Evolutionary conservation across 1,284 basidiomycete genomes (phyloP).

Genomic region (Taiwanofungus camphoratus): DNA sequence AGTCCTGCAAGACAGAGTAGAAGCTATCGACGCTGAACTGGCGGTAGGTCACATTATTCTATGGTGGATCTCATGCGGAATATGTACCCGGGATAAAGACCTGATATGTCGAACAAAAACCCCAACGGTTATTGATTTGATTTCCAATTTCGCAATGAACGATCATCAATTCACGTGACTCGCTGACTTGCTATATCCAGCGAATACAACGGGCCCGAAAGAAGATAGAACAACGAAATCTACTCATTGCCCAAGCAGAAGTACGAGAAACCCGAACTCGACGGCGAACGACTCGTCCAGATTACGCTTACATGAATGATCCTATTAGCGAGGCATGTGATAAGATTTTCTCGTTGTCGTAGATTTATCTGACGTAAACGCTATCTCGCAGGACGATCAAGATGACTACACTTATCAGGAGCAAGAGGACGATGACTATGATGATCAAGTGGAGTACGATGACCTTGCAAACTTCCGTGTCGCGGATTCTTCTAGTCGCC

Average conservation of each 20-base stretch:
- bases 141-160: neutral
- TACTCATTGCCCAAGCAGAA: constrained; percentile 66
- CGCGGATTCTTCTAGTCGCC: constrained; percentile 32
- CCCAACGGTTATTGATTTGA: neutral
- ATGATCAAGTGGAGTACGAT: constrained; percentile 51
- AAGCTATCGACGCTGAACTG: constrained; percentile 60
- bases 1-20: constrained; percentile 55
- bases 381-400: constrained; percentile 45
- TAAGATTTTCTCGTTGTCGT: constrained; percentile 28
- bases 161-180: constrained; percentile 16
- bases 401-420: constrained; percentile 53
- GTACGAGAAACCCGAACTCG: constrained; percentile 71
- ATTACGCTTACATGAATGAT: constrained; percentile 70
- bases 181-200: constrained; percentile 34
- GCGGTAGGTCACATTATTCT: constrained; percentile 44
- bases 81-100: neutral
- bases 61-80: neutral
- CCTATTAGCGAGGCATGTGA: constrained; percentile 64
- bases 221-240: constrained; percentile 61
- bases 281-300: constrained; percentile 60
- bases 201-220: constrained; percentile 60
- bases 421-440: constrained; percentile 57
- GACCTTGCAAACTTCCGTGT: constrained; percentile 38
- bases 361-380: neutral
- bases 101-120: neutral